These are phyloP conservation scores for Castanea mollissima DNA, from an alignment of 306 rosid species.

Conservation along the genomic window DNA sequence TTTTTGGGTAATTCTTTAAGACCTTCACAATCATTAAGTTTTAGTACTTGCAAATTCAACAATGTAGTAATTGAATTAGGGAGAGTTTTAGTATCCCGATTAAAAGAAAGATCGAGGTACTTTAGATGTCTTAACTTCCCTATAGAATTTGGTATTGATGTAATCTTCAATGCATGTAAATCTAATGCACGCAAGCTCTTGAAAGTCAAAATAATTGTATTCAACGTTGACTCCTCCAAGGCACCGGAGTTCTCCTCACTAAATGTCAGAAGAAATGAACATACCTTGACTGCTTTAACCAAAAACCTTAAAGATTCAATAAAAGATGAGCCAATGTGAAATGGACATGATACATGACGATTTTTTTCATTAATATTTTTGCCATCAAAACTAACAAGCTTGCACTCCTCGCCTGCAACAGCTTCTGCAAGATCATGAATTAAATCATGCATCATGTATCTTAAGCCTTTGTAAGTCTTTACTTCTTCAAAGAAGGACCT, in stretches of 20 bases:
- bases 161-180: not conserved
- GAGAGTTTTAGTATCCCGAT: not conserved
- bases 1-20: not conserved
- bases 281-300: not conserved
- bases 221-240: not conserved
- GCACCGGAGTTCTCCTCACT: accelerated
- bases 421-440: slow-evolving; percentile 12
- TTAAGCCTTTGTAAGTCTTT: not conserved
- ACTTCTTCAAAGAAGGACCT: slow-evolving; percentile 21
- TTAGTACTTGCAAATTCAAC: slow-evolving; percentile 4
- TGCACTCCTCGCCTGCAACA: not conserved
- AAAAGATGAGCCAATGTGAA: not conserved
- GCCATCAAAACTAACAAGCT: not conserved
- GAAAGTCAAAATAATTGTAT: not conserved
- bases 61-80: not conserved
- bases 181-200: slow-evolving; percentile 2
- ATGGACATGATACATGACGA: not conserved
- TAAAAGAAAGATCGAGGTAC: slow-evolving; percentile 6
- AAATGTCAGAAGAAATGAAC: not conserved
- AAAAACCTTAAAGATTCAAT: too few relatives aligned
- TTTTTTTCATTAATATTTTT: not conserved
- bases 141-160: not conserved
- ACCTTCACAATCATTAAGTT: not conserved
- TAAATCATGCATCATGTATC: slow-evolving; percentile 8
- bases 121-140: slow-evolving; percentile 6